A percentile compares a stretch with the other conserved stretches of the same genome.
Evolutionary conservation across 2,329 filamentous ascomycete genomes (phyloP).

Genomic region (Calonectria pseudoreteaudii): DNA sequence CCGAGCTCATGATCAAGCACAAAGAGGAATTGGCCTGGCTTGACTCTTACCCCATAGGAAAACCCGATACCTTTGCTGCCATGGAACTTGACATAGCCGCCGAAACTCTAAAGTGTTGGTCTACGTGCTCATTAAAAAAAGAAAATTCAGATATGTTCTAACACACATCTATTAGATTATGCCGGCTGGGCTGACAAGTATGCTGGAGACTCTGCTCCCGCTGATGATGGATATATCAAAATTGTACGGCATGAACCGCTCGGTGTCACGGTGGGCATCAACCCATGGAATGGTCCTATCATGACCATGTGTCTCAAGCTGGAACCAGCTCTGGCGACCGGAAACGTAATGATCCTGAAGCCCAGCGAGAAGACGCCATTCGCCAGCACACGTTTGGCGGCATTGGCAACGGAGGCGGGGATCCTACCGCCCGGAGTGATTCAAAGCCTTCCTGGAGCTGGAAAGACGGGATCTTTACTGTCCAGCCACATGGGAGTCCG

Average conservation of each 20-base stretch:
- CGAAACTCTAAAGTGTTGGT: neutral
- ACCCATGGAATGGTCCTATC: neutral
- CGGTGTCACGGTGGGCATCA: neutral
- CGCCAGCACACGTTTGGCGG: neutral
- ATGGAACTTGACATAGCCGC: neutral
- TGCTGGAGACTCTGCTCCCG: neutral
- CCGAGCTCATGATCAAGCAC: neutral
- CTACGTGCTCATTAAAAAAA: neutral
- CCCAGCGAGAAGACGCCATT: neutral
- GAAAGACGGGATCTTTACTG: neutral
- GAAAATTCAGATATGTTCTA: neutral
- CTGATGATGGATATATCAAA: neutral
- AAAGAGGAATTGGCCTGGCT: neutral
- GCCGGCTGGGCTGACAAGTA: neutral
- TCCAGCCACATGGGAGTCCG: neutral
- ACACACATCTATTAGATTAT: neutral
- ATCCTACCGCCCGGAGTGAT: neutral
- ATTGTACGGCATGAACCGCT: neutral
- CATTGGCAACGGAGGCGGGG: neutral
- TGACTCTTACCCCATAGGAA: neutral
- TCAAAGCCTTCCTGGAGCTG: neutral
- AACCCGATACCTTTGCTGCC: neutral
- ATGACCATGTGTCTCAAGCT: neutral
- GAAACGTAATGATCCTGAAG: neutral
- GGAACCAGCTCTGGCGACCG: neutral